Base-by-base conservation (phyloP, 805 yeast species). In the Saccharomycopsis selenospora region DNA sequence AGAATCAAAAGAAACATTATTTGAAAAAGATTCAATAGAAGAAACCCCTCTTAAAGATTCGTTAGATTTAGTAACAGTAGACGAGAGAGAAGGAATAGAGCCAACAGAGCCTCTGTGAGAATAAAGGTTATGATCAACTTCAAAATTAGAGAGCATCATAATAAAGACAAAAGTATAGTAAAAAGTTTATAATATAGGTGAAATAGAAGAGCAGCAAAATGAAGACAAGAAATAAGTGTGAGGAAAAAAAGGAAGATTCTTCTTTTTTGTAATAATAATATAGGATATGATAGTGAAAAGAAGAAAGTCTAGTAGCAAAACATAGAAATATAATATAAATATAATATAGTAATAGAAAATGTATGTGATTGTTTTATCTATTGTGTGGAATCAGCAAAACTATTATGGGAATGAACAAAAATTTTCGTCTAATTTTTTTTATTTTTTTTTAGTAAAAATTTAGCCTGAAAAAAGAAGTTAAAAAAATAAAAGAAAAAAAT, bases 81-180 rank as follows among this genome's bases (percentile, higher is more conserved):
- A 47, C 4, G 51, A 33, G 14, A 50, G 30, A 11, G 45, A 40
- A 20, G 53, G 53, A 40, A 50, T 46, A 14, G 50, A 47, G 11
- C 53, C 36, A 13, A 50, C 51, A 7, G 53, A 50, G 18, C 40
- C 43, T 11, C 53, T 23, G 22, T 50, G 53, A 20, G 42, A 17
- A 20, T 23, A 40, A 20, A 33, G 38, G 38, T 33, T 33, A 6
- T 4, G 38, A 14, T 33, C 17, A 20, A 14, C n/a, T 6, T 33
- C 38, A 20, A 33, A 4, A 14, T 33, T 33, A 7, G 38, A 33
- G 10, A 33, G 38, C 38, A 33, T 33, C 6, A 14, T 14, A 10
- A 14, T 10, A 33, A 33, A 5, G 17, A n/a, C 20, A 10, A 14
- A 20, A 33, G 38, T 33, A 33, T 33, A 33, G 38, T 33, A 33